Percentiles rank a stretch among this genome's conserved stretches.
Conservation (phyloP, 1,284 basidiomycete genomes). For the Sporisorium reilianum region DNA sequence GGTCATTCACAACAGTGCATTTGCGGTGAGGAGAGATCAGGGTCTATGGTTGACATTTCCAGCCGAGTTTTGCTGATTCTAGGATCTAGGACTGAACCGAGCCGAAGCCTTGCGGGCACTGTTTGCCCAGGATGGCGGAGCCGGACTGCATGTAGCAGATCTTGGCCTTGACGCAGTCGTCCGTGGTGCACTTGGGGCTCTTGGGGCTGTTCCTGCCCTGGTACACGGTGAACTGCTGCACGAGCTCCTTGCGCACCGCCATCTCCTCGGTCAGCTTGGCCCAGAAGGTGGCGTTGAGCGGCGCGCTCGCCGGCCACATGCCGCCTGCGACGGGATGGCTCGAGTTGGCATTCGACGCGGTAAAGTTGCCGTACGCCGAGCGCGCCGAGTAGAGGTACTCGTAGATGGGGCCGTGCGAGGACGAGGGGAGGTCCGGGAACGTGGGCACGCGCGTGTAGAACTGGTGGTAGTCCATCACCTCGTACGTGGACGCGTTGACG, state of each 20-base stretch:
- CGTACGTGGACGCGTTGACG: conserved; percentile 75
- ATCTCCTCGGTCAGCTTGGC: conserved; percentile 81
- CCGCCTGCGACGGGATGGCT: conserved; percentile 13
- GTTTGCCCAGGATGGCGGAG: conserved; percentile 74
- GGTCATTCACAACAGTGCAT: too few species aligned
- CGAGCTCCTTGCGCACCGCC: conserved; percentile 75
- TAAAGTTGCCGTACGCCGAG: conserved; percentile 75
- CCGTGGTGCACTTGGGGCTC: conserved; percentile 74
- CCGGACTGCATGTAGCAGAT: conserved; percentile 85
- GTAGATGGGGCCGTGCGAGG: conserved; percentile 77
- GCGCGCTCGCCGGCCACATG: conserved; percentile 76
- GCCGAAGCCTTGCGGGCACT: conserved; percentile 77
- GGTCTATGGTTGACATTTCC: background rate
- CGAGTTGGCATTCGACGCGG: conserved; percentile 46
- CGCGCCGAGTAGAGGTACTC: conserved; percentile 80
- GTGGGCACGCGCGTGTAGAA: conserved; percentile 59
- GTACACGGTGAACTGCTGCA: conserved; percentile 78
- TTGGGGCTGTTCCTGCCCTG: conserved; percentile 78
- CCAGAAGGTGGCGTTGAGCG: conserved; percentile 86
- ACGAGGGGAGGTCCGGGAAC: conserved; percentile 72
- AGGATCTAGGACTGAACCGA: conserved; percentile 74
- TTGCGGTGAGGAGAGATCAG: conserved; percentile 2
- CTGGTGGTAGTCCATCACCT: conserved; percentile 65
- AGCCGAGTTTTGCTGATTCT: background rate
- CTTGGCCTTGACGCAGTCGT: conserved; percentile 76